These are phyloP conservation scores for Pilasporangium apinafurcum DNA, from an alignment of 352 stramenopile genomes.

Conservation along the genomic window DNA sequence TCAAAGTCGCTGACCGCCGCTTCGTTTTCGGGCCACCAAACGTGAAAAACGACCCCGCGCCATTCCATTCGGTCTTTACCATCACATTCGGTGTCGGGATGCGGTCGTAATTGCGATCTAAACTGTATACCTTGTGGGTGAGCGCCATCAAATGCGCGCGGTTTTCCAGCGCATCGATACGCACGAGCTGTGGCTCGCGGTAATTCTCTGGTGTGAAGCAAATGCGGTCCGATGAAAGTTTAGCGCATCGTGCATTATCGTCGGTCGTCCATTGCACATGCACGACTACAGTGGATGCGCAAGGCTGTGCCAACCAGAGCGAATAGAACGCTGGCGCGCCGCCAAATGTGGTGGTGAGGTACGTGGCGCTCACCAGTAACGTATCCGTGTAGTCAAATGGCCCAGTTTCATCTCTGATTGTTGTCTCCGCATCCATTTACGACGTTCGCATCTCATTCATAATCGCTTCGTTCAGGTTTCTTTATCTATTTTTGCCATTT, in stretches of 20 bases:
- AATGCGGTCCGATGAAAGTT: constrained; percentile 59
- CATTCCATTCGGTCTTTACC: constrained; percentile 32
- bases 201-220: constrained; percentile 64
- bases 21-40: constrained; percentile 39
- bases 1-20: constrained; percentile 27
- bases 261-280: constrained; percentile 46
- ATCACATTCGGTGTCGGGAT: constrained; percentile 41
- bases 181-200: constrained; percentile 49
- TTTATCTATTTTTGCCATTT: too few species aligned
- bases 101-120: constrained; percentile 59
- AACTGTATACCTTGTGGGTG: constrained; percentile 54
- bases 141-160: constrained; percentile 37
- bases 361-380: constrained; percentile 37
- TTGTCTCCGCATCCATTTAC: too few species aligned
- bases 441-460: too few species aligned
- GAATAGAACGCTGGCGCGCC: constrained; percentile 52
- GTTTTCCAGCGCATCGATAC: constrained; percentile 47
- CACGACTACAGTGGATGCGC: constrained; percentile 59
- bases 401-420: too few species aligned
- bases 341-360: constrained; percentile 50
- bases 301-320: constrained; percentile 45
- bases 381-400: too few species aligned
- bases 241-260: constrained; percentile 34
- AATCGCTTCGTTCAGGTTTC: too few species aligned
- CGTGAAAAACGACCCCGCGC: constrained; percentile 26